phyloP scores from a whole-genome alignment of 2,329 filamentous ascomycete genomes.

The Epichloe baconii region DNA sequence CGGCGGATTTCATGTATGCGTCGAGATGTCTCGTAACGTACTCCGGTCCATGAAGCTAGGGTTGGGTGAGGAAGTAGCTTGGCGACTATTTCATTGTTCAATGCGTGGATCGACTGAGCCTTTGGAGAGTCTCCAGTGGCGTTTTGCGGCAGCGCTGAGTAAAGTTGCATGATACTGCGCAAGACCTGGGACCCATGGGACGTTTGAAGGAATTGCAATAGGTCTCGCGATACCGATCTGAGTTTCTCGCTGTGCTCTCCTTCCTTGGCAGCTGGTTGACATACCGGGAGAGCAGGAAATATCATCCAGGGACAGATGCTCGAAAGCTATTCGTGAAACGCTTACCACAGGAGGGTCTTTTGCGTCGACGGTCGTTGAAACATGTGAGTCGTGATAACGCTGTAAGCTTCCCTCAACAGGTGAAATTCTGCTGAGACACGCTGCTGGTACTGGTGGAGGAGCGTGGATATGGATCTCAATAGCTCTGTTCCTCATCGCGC shows the following conservation, averaged over 20 bases:
- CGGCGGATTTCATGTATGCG: conserved; percentile 30
- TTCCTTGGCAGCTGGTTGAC: conserved; percentile 12
- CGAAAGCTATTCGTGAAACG: conserved; percentile 25
- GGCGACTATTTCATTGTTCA: conserved; percentile 43
- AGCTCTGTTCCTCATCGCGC: conserved; percentile 92
- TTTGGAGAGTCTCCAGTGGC: conserved; percentile 19
- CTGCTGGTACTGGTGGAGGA: conserved; percentile 20
- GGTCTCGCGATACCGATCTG: conserved; percentile 10
- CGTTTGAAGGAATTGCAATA: conserved; percentile 21
- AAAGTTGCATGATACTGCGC: conserved; percentile 23
- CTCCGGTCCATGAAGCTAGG: conserved; percentile 34
- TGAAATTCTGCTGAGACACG: conserved; percentile 27
- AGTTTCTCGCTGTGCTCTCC: conserved; percentile 3
- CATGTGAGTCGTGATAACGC: conserved; percentile 29
- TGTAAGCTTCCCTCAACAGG: conserved; percentile 37
- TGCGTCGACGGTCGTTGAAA: conserved; percentile 16
- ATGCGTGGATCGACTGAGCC: conserved; percentile 42
- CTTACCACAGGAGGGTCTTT: conserved; percentile 13
- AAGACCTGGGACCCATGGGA: conserved; percentile 16
- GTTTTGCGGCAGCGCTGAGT: conserved; percentile 18
- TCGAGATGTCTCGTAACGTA: conserved; percentile 36
- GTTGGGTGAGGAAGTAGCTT: conserved; percentile 26
- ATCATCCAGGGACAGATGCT: conserved; percentile 36
- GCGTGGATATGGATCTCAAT: conserved; percentile 70
- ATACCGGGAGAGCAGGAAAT: conserved; percentile 25